These are phyloP conservation scores for Pichia sp. DNA, from an alignment of 1,139 yeast species.

Conservation along the genomic window DNA sequence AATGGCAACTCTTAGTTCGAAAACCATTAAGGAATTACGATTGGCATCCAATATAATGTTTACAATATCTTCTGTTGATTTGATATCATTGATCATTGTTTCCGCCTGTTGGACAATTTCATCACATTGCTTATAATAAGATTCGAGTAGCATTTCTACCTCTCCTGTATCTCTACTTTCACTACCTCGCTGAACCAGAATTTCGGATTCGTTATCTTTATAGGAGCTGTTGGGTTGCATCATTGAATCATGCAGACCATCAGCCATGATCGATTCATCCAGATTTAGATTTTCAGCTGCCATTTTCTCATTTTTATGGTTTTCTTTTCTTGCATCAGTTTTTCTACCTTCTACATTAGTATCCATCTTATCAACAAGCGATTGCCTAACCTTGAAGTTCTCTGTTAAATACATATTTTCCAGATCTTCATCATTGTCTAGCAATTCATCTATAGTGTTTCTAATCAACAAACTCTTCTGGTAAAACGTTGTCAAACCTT, in stretches of 20 bases:
- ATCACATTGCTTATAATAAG: constrained; percentile 92
- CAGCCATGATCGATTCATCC: neutral
- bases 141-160: constrained; percentile 82
- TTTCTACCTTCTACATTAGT: neutral
- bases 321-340: neutral
- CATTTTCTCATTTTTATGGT: neutral
- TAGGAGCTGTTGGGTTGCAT: neutral
- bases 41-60: constrained; percentile 93
- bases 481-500: constrained; percentile 55
- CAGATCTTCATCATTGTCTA: constrained; percentile 85
- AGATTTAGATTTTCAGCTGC: neutral
- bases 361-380: constrained; percentile 10
- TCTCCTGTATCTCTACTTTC: constrained; percentile 45
- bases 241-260: neutral
- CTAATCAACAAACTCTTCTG: constrained; percentile 62
- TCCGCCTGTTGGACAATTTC: constrained; percentile 94
- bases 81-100: constrained; percentile 72
- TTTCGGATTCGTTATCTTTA: neutral
- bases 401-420: constrained; percentile 74
- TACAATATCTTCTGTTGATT: constrained; percentile 92
- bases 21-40: constrained; percentile 86
- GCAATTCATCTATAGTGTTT: constrained; percentile 61
- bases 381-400: constrained; percentile 19
- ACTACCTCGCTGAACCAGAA: constrained; percentile 7
- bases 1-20: constrained; percentile 77